These are phyloP conservation scores for Neurospora africana DNA, from an alignment of 495 filamentous ascomycete species.

Conservation along the genomic window DNA sequence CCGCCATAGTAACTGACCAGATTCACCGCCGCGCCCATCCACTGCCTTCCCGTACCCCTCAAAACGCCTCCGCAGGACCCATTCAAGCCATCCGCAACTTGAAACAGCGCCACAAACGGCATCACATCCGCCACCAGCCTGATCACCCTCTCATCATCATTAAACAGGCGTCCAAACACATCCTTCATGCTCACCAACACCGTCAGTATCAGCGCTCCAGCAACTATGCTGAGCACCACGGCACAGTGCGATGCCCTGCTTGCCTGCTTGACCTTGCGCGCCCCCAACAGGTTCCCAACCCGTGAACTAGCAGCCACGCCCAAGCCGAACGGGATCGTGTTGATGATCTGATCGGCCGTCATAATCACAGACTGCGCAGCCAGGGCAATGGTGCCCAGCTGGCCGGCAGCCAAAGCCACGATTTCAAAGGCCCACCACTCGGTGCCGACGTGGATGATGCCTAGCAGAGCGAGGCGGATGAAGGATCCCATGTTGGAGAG, in stretches of 20 bases:
- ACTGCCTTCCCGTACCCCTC: slow-evolving; percentile 79
- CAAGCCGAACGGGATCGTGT: slow-evolving; percentile 85
- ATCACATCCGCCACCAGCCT: slow-evolving; percentile 69
- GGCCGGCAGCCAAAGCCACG: slow-evolving; percentile 79
- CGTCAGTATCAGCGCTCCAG: slow-evolving; percentile 59
- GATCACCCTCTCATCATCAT: slow-evolving; percentile 67
- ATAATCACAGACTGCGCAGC: slow-evolving; percentile 90
- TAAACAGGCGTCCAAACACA: slow-evolving; percentile 75
- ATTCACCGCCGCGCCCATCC: slow-evolving; percentile 83
- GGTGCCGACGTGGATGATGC: slow-evolving; percentile 81
- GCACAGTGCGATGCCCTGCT: slow-evolving; percentile 67
- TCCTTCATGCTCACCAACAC: slow-evolving; percentile 65
- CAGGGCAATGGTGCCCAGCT: slow-evolving; percentile 70
- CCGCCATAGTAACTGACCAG: slow-evolving; percentile 81
- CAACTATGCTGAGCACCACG: slow-evolving; percentile 59
- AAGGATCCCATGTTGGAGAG: slow-evolving; percentile 61
- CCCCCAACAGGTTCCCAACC: slow-evolving; percentile 75
- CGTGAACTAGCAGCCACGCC: slow-evolving; percentile 74
- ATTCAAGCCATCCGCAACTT: slow-evolving; percentile 85
- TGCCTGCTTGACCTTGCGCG: slow-evolving; percentile 56
- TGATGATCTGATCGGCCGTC: slow-evolving; percentile 88
- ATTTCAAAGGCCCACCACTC: slow-evolving; percentile 98
- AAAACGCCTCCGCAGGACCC: slow-evolving; percentile 75
- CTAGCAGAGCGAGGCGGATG: slow-evolving; percentile 62
- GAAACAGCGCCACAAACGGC: slow-evolving; percentile 81